A percentile compares a stretch with the other conserved stretches of the same genome.
phyloP scores from a whole-genome alignment of 192 early-diverging fungal species.

The Coemansia sp. region DNA sequence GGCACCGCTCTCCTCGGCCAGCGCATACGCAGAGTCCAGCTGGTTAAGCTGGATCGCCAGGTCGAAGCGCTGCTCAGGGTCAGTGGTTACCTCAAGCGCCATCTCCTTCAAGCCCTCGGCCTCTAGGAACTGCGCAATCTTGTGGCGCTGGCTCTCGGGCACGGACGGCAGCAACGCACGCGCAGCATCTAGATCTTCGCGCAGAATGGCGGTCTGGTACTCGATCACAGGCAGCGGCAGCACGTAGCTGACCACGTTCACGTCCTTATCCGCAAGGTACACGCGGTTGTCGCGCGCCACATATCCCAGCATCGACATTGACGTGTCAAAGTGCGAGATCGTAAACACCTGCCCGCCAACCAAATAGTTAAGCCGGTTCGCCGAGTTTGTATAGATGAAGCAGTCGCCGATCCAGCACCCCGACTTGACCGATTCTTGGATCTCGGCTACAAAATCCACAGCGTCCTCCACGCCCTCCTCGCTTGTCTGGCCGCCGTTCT shows the following conservation, averaged over 20 bases:
- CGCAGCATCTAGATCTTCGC: constrained; percentile 87
- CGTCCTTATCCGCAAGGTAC: constrained; percentile 92
- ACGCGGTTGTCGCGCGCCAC: constrained; percentile 91
- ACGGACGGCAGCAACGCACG: constrained; percentile 79
- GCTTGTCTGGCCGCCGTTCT: constrained; percentile 62
- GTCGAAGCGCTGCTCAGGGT: constrained; percentile 95
- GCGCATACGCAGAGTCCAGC: constrained; percentile 79
- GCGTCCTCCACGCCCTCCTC: constrained; percentile 98
- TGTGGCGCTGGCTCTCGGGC: constrained; percentile 82
- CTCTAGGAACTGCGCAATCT: constrained; percentile 95
- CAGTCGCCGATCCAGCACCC: constrained; percentile 99
- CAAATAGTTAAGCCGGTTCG: constrained; percentile 93
- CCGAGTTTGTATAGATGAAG: constrained; percentile 93
- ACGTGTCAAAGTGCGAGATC: constrained; percentile 92
- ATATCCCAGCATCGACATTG: constrained; percentile 93
- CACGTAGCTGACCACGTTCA: constrained; percentile 84
- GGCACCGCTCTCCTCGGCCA: constrained; percentile 80
- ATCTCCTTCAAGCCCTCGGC: constrained; percentile 88
- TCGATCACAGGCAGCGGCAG: constrained; percentile 94
- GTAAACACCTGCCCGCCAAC: constrained; percentile 94
- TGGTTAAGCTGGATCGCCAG: constrained; percentile 83
- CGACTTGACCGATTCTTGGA: constrained; percentile 86
- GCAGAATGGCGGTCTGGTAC: constrained; percentile 97
- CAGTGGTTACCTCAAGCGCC: constrained; percentile 92
- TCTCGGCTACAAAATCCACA: constrained; percentile 91